A percentile compares a stretch with the other conserved stretches of the same genome.
Conservation (phyloP, 768 basidiomycete genomes). For the Boletus tylopilopsis region DNA sequence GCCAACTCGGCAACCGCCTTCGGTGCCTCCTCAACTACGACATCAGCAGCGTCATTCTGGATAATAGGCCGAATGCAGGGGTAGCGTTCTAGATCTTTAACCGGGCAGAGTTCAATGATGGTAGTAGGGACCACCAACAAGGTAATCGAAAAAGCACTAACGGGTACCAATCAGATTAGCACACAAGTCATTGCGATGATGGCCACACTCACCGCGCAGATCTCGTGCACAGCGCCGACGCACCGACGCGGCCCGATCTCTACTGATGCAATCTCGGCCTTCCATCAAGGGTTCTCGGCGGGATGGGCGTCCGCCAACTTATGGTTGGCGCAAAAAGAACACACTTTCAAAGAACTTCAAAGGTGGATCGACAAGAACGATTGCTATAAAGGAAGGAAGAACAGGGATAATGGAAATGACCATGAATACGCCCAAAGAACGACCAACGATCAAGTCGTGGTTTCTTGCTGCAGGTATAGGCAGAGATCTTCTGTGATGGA, state of each 20-base stretch:
- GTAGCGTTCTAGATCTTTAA: slow-evolving; percentile 13
- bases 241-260: too few species aligned
- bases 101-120: not conserved
- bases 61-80: slow-evolving; percentile 8
- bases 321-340: not conserved
- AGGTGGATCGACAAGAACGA: slow-evolving; percentile 22
- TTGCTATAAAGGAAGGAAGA: slow-evolving; percentile 8
- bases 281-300: slow-evolving; percentile 3
- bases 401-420: not conserved
- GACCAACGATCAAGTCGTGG: slow-evolving; percentile 19
- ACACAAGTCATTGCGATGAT: too few species aligned
- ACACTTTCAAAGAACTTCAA: not conserved
- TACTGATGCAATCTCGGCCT: too few species aligned
- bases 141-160: slow-evolving; percentile 16
- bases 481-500: slow-evolving; percentile 16
- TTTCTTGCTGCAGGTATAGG: slow-evolving; percentile 9
- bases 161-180: not conserved
- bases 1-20: slow-evolving; percentile 14
- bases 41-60: slow-evolving; percentile 20
- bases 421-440: slow-evolving; percentile 13
- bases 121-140: slow-evolving; percentile 23
- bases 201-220: not conserved
- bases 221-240: too few species aligned
- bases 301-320: not conserved
- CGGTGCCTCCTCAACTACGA: slow-evolving; percentile 17